Conservation (phyloP, 1,139 yeast genomes). For the Kluyveromyces sp. region DNA sequence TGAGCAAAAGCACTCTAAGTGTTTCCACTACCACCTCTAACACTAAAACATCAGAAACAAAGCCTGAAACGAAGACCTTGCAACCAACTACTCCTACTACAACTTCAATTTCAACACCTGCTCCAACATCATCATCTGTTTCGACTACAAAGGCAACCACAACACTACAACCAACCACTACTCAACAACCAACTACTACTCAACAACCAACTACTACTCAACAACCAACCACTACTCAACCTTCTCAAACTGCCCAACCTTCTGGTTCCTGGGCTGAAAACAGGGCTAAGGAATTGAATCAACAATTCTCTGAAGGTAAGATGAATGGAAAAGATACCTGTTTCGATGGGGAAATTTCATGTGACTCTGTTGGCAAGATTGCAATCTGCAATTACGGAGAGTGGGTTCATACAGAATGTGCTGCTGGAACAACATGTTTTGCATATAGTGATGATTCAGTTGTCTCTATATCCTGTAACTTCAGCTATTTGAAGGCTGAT, state of each 20-base stretch:
- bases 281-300: constrained; percentile 37
- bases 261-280: constrained; percentile 29
- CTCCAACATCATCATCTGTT: background rate
- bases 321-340: constrained; percentile 32
- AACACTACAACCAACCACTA: constrained; percentile 6
- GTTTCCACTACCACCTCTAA: constrained; percentile 2
- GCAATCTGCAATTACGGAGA: constrained; percentile 48
- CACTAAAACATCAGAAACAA: constrained; percentile 1
- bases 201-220: constrained; percentile 10
- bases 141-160: background rate
- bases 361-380: constrained; percentile 40
- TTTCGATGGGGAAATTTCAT: constrained; percentile 42
- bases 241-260: constrained; percentile 11
- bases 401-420: constrained; percentile 51
- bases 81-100: constrained; percentile 1
- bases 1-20: background rate
- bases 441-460: constrained; percentile 36
- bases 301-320: constrained; percentile 25
- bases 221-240: constrained; percentile 13
- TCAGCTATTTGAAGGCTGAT: constrained; percentile 4
- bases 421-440: constrained; percentile 51
- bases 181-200: constrained; percentile 8
- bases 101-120: background rate
- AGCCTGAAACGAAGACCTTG: constrained; percentile 2
- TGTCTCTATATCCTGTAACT: constrained; percentile 38